phyloP scores from a whole-genome alignment of 331 rosid genomes.

The Quercus lobata region DNA sequence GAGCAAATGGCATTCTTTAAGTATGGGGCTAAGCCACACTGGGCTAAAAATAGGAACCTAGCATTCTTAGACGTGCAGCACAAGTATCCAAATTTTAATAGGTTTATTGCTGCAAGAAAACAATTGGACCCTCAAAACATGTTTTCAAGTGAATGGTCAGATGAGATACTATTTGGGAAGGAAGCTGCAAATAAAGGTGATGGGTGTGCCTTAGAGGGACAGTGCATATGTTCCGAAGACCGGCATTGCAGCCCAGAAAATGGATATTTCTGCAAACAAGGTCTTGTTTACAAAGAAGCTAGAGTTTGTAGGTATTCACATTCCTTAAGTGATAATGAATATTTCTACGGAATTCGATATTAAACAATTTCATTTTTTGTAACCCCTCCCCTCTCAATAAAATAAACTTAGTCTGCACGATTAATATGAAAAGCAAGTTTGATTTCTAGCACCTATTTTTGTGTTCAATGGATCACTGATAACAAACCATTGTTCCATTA shows the following conservation, averaged over 20 bases:
- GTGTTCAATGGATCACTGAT: no score
- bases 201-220: slow-evolving; percentile 81
- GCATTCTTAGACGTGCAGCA: slow-evolving; percentile 49
- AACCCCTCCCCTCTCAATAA: not conserved
- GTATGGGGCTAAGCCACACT: slow-evolving; percentile 75
- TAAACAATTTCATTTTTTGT: slow-evolving; percentile 7
- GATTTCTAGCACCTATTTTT: no score
- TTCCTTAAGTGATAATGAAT: slow-evolving; percentile 12
- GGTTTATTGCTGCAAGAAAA: slow-evolving; percentile 37
- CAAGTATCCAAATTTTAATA: slow-evolving; percentile 39
- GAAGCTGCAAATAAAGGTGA: slow-evolving; percentile 24
- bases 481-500: no score
- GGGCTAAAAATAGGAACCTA: slow-evolving; percentile 71
- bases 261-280: slow-evolving; percentile 50
- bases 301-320: slow-evolving; percentile 58
- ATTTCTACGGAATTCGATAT: not conserved
- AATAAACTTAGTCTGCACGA: no score
- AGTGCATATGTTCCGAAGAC: slow-evolving; percentile 52
- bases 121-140: slow-evolving; percentile 54
- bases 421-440: no score
- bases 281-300: slow-evolving; percentile 56
- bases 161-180: slow-evolving; percentile 48
- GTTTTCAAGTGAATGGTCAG: slow-evolving; percentile 69
- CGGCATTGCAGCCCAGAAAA: slow-evolving; percentile 60
- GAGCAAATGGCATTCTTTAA: slow-evolving; percentile 75